Percentiles rank a stretch among this genome's conserved stretches.
Evolutionary conservation across 192 early-diverging fungal species (phyloP).

Genomic region (Backusella psychrophila): DNA sequence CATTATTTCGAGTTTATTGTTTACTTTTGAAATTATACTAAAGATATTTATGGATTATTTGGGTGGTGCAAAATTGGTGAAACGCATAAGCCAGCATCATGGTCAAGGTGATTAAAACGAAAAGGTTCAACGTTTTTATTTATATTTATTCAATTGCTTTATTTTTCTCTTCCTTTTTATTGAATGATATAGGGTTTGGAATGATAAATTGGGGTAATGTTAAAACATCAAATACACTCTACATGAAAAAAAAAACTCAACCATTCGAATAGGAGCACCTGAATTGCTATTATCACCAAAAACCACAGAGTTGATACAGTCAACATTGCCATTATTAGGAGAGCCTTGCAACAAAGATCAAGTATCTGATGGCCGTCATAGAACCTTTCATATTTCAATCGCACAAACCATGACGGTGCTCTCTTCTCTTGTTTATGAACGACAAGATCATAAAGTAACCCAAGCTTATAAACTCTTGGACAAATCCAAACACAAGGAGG

Average conservation of each 20-base stretch:
- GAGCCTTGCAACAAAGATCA: neutral
- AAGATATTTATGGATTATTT: conserved; percentile 33
- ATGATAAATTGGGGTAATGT: conserved; percentile 41
- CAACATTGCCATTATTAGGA: conserved; percentile 15
- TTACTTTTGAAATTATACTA: conserved; percentile 30
- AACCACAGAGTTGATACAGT: neutral
- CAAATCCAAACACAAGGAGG: neutral
- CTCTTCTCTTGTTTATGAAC: conserved; percentile 47
- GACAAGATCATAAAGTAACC: conserved; percentile 42
- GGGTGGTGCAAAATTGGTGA: conserved; percentile 19
- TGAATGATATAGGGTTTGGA: conserved; percentile 19
- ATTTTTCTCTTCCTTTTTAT: neutral
- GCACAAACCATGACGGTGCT: conserved; percentile 43
- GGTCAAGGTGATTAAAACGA: conserved; percentile 21
- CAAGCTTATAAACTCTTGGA: conserved; percentile 21
- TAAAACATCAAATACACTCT: neutral
- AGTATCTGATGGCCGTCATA: neutral
- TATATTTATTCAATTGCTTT: neutral
- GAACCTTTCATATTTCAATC: conserved; percentile 38
- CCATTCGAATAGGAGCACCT: conserved; percentile 18
- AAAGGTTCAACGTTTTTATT: neutral
- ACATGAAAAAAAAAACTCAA: neutral
- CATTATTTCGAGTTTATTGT: conserved; percentile 11
- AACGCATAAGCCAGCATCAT: conserved; percentile 18
- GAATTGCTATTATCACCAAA: conserved; percentile 16